Base-by-base conservation (phyloP, 352 stramenopile genomes). In the Phytopythium kandeliae region DNA sequence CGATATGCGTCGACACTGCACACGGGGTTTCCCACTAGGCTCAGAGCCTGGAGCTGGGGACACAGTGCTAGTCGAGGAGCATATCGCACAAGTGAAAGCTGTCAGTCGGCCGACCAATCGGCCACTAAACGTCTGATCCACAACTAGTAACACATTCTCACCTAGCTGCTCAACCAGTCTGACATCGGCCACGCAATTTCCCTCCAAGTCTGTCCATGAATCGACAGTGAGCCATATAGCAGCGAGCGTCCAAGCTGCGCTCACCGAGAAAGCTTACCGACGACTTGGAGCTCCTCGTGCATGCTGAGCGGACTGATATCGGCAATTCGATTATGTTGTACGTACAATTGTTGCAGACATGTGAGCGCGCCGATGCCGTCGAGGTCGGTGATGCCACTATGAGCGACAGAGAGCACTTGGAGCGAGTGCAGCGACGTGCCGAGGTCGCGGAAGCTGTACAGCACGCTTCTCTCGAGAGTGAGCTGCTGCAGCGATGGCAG, bases 321-420 rank as follows among this genome's bases (percentile, higher is more conserved):
- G 34, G 46, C 72, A 44, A 96, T 75, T 24, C 66, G 61, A 51
- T 96, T 96, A 62, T 89, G 63, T 40, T 78, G 68, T 7, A 93
- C 51, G 43, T 89, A 83, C 12, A 96, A 65, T 48, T 95, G 76
- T 34, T 83, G 75, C 28, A 96, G 60, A 15, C 67, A 75, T n/a
- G 71, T 69, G 30, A 96, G 71, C 15, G 82, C 84, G 41, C 81
- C 67, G 50, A 96, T 95, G 42, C 86, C 86, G 41, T 96, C 85
- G 12, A 96, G 68, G 34, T 96, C 85, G 33, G 55, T 67, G 35
- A 96, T 81, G 15, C 67, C 66, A 42, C 84, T 89, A 41, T 76
- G 57, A 47, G 74, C 67, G 30, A 89, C 62, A 52, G 69, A 84
- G 28, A 96, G 68, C 35, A 82, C 67, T 16, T 73, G 70, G 9